Base-by-base conservation (phyloP, 2,329 filamentous ascomycete genomes). In the Magnaporthiopsis rhizophila region DNA sequence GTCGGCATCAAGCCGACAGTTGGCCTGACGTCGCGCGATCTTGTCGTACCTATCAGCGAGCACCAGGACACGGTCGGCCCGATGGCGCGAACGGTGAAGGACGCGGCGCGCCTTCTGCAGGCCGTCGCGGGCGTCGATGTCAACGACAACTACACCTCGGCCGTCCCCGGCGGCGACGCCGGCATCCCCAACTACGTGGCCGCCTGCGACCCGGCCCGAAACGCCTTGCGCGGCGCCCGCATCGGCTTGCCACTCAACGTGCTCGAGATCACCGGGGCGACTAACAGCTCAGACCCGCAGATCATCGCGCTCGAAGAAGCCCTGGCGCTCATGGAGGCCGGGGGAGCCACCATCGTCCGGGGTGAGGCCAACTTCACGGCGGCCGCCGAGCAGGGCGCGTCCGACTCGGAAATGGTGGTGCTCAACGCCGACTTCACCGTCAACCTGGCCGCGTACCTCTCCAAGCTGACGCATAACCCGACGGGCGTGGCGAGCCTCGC, bases 1-100 rank as follows among this genome's bases (percentile, higher is more conserved):
- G 87, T 89, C 0, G 88, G 87, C 0, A 86, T 90, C 69, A 88
- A 88, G 72, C 85, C 87, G 0, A 87, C 86, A 0, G 84, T 89
- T 5, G 88, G 88, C 0, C 75, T 89, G 5, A 88, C 83, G 0
- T 87, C 84, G 9, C 78, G 85, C 24, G 74, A 81, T 65, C 77
- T 86, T 24, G 84, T 87, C 7, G 83, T 88, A 26, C 85, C 86
- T 0, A 83, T 88, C 3, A 81, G 79, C 18, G 71, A 78, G 28
- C 80, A 85, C 69, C 83, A 86, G 69, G 86, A 89, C 67, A 83
- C 81, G 0, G 78, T 88, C 1, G 86, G 86, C 3, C 76, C 79
- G 0, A 83, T 89, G 70, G 84, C 80, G 0, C 79, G 81, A 62
- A 86, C 81, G 0, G 81, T 89, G 1, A 76, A 78, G 12, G 86